Conservation (phyloP, 768 basidiomycete genomes). For the Mycena leptocephala region DNA sequence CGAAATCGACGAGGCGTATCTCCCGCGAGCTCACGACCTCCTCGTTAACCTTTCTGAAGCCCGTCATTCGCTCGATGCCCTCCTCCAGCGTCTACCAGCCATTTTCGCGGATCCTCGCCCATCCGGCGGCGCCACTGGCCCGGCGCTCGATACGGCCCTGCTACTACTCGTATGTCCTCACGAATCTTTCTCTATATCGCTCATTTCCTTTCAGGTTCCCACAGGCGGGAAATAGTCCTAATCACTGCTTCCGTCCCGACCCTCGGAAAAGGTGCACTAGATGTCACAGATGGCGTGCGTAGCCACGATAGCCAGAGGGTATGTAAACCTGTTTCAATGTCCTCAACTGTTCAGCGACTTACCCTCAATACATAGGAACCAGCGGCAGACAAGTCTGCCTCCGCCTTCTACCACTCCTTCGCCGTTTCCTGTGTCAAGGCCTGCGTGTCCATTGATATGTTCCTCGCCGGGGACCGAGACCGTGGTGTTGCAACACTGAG, state of each 20-base stretch:
- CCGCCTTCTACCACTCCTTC: conserved; percentile 78
- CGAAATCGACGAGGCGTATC: conserved; percentile 77
- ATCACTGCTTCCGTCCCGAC: conserved; percentile 71
- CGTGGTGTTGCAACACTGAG: conserved; percentile 76
- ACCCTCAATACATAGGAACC: conserved; percentile 61
- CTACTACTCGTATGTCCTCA: neutral
- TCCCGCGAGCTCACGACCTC: conserved; percentile 74
- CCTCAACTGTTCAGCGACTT: neutral
- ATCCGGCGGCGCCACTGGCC: conserved; percentile 14
- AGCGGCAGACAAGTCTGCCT: conserved; percentile 69
- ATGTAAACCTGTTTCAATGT: neutral
- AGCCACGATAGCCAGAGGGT: neutral
- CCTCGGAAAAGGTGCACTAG: conserved; percentile 73
- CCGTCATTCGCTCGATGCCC: conserved; percentile 65
- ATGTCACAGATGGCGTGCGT: conserved; percentile 35
- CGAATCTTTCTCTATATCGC: neutral
- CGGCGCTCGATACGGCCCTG: conserved; percentile 18
- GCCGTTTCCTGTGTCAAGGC: conserved; percentile 78
- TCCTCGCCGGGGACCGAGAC: conserved; percentile 73
- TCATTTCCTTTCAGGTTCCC: conserved; percentile 53
- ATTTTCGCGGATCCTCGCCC: conserved; percentile 63
- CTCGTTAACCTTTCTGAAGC: conserved; percentile 75
- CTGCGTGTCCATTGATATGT: conserved; percentile 82
- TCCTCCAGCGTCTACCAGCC: conserved; percentile 69
- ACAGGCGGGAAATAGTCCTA: conserved; percentile 76